These are phyloP conservation scores for Waltergamsia citrina DNA, from an alignment of 2,329 filamentous ascomycete genomes.

Conservation along the genomic window DNA sequence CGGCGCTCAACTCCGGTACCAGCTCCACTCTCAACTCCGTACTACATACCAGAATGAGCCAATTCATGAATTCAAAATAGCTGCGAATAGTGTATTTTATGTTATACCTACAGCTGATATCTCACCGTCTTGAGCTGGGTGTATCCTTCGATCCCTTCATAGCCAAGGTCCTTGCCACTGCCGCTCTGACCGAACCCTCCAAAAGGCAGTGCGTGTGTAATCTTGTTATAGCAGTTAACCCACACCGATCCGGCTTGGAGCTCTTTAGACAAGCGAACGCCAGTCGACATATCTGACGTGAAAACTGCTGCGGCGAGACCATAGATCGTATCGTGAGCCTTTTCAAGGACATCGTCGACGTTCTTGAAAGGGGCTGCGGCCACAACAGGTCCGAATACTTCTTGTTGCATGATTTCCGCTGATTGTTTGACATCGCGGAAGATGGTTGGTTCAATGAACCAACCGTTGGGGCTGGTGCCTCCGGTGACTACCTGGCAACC, in stretches of 20 bases:
- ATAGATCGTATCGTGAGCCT: conserved; percentile 34
- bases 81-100: too few species aligned
- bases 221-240: too few species aligned
- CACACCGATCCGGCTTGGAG: neutral
- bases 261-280: conserved; percentile 8
- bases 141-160: too few species aligned
- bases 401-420: conserved; percentile 30
- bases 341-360: conserved; percentile 56
- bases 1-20: too few species aligned
- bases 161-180: too few species aligned
- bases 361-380: conserved; percentile 35
- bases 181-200: too few species aligned
- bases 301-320: conserved; percentile 46
- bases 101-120: too few species aligned
- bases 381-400: conserved; percentile 42
- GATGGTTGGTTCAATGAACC: conserved; percentile 17
- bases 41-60: too few species aligned
- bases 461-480: conserved; percentile 28
- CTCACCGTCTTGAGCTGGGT: too few species aligned
- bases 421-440: conserved; percentile 13
- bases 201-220: too few species aligned
- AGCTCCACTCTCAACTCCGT: too few species aligned
- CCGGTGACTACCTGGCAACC: conserved; percentile 57
- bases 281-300: conserved; percentile 50
- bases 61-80: too few species aligned